Evolutionary conservation across 257 asterid genomes (phyloP).

Genomic region (Leonotis leonurus): DNA sequence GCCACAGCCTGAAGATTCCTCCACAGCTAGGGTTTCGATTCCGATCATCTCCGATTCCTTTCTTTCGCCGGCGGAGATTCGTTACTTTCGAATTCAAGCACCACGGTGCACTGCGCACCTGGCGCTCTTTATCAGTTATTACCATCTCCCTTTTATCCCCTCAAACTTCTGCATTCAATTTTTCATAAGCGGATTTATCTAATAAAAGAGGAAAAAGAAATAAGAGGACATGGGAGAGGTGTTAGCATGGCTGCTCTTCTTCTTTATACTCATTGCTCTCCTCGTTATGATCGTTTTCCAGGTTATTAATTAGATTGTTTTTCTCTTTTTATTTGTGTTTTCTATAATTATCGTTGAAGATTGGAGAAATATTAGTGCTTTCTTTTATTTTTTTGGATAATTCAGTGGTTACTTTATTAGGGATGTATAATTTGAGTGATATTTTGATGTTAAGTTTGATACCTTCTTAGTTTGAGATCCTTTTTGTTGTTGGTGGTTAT

Average conservation of each 20-base stretch:
- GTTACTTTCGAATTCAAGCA: conserved; percentile 26
- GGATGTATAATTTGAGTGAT: not conserved
- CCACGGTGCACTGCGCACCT: conserved; percentile 29
- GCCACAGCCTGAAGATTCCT: conserved; percentile 3
- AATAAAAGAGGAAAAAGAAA: not conserved
- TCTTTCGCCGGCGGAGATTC: conserved; percentile 14
- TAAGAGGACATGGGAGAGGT: conserved; percentile 49
- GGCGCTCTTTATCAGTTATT: conserved; percentile 17
- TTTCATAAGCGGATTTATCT: not conserved
- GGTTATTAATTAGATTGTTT: conserved; percentile 31
- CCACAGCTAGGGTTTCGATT: too few relatives aligned
- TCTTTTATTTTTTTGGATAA: not conserved
- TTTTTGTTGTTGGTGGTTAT: too few relatives aligned
- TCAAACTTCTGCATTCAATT: not conserved
- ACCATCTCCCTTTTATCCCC: conserved; percentile 1
- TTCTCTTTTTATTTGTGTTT: not conserved
- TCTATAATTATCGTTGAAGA: too few relatives aligned
- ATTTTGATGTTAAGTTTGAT: not conserved
- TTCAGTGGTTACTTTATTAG: not conserved
- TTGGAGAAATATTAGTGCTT: not conserved
- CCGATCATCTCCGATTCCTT: conserved; percentile 23
- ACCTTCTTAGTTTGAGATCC: too few relatives aligned
- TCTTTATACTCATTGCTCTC: conserved; percentile 60
- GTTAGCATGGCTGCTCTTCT: conserved; percentile 77
- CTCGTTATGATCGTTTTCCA: conserved; percentile 68